Evolutionary conservation across 75 land plant species (phyloP).

Genomic region (Picea sitchensis): DNA sequence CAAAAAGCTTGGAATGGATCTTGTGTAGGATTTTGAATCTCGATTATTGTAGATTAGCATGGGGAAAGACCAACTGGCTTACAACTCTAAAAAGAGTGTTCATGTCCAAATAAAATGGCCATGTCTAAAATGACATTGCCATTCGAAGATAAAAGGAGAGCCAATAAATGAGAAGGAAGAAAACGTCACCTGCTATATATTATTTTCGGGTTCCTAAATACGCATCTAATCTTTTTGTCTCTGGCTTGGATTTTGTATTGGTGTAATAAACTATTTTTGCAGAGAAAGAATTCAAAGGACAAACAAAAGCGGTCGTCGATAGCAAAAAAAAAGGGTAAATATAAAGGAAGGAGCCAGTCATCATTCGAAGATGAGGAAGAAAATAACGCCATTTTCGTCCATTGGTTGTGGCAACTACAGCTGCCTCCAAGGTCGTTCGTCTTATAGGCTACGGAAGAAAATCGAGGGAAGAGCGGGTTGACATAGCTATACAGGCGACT

Average conservation of each 20-base stretch:
- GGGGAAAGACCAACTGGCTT: conserved; percentile 68
- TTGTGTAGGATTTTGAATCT: too few relatives aligned
- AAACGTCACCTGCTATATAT: conserved; percentile 17
- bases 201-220: background rate
- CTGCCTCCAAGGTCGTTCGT: conserved; percentile 40
- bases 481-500: conserved; percentile 66
- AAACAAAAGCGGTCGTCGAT: too few relatives aligned
- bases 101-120: conserved; percentile 48
- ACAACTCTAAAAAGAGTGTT: conserved; percentile 84
- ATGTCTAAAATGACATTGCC: background rate
- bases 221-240: background rate
- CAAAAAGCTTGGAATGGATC: too few relatives aligned
- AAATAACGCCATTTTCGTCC: conserved; percentile 48
- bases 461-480: conserved; percentile 52
- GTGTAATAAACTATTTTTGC: background rate
- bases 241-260: background rate
- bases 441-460: conserved; percentile 22
- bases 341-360: too few relatives aligned
- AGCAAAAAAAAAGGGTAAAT: background rate
- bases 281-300: too few relatives aligned
- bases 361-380: too few relatives aligned
- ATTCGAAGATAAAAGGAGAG: conserved; percentile 22
- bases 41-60: background rate
- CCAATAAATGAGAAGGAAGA: conserved; percentile 32
- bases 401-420: conserved; percentile 63